A percentile compares a stretch with the other conserved stretches of the same genome.
These are phyloP conservation scores for Anthoceros angustus DNA, from an alignment of 225 moss, liverwort and hornwort species.

Conservation along the genomic window DNA sequence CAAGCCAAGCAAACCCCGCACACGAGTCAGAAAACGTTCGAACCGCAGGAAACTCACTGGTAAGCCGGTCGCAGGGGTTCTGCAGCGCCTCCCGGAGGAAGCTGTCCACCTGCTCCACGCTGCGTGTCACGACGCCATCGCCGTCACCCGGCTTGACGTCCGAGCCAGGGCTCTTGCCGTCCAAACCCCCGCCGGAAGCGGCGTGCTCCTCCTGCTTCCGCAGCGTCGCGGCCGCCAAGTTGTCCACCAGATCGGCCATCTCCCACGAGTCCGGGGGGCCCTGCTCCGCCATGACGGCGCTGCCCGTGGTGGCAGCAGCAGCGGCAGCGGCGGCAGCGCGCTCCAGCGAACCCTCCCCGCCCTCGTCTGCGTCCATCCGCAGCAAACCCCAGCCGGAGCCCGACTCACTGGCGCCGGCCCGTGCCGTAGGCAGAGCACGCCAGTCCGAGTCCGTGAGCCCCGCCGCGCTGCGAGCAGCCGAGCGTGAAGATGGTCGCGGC, in stretches of 20 bases:
- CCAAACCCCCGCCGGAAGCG: background rate
- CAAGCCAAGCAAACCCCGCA: no score
- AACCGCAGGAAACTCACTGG: constrained; percentile 33
- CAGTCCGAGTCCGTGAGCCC: background rate
- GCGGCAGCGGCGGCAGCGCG: no score
- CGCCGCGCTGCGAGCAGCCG: background rate
- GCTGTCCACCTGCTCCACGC: constrained; percentile 64
- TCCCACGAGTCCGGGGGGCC: constrained; percentile 87
- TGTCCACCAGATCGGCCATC: constrained; percentile 85
- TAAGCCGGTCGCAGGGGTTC: constrained; percentile 89
- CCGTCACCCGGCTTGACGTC: background rate
- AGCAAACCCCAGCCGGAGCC: background rate
- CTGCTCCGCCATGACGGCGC: constrained; percentile 28
- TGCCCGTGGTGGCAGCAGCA: no score
- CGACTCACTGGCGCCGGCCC: background rate
- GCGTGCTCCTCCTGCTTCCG: background rate
- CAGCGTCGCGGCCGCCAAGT: constrained; percentile 41
- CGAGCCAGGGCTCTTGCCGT: background rate
- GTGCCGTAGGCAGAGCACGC: background rate
- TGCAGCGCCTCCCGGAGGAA: constrained; percentile 87
- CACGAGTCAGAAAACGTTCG: no score
- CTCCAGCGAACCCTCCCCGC: constrained; percentile 10
- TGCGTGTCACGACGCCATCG: constrained; percentile 21
- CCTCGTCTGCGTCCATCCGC: background rate
- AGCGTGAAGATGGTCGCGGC: no score